A percentile compares a stretch with the other conserved stretches of the same genome.
phyloP scores from a whole-genome alignment of 2,329 filamentous ascomycete genomes.

The Claviceps cyperi region DNA sequence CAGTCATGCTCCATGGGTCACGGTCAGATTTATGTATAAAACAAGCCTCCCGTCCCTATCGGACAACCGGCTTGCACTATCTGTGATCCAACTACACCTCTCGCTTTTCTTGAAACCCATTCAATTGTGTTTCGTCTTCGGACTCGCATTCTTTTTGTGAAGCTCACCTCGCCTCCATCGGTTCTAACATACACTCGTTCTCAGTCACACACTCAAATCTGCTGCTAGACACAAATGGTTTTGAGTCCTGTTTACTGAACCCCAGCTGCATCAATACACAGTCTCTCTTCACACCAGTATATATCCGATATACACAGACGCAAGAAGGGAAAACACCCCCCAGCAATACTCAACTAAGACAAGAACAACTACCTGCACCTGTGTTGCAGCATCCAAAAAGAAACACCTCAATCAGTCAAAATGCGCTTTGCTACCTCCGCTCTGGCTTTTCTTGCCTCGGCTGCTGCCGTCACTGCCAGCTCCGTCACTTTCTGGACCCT shows the following conservation, averaged over 20 bases:
- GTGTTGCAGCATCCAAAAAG: neutral
- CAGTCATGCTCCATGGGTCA: too few species aligned
- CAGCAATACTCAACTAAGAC: neutral
- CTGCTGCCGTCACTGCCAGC: slow-evolving; percentile 27
- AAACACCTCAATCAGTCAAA: slow-evolving; percentile 17
- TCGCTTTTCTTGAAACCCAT: neutral
- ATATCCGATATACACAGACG: neutral
- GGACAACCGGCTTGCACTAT: neutral
- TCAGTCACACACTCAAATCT: neutral
- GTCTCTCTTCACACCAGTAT: neutral
- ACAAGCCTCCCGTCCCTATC: neutral
- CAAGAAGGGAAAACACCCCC: neutral
- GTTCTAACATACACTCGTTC: slow-evolving; percentile 3
- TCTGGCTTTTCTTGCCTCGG: slow-evolving; percentile 28
- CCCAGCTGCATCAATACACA: slow-evolving; percentile 6
- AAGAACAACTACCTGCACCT: neutral
- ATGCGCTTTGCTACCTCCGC: slow-evolving; percentile 39
- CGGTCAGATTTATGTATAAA: slow-evolving; percentile 2
- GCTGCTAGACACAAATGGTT: neutral
- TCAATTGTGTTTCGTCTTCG: slow-evolving; percentile 3
- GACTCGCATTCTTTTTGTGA: slow-evolving; percentile 17
- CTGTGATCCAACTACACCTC: neutral
- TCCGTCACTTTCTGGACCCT: slow-evolving; percentile 46
- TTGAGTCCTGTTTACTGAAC: neutral
- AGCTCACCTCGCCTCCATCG: slow-evolving; percentile 4